Evolutionary conservation across 345 rosid genomes (phyloP).

Genomic region (Gossypium mustelinum): DNA sequence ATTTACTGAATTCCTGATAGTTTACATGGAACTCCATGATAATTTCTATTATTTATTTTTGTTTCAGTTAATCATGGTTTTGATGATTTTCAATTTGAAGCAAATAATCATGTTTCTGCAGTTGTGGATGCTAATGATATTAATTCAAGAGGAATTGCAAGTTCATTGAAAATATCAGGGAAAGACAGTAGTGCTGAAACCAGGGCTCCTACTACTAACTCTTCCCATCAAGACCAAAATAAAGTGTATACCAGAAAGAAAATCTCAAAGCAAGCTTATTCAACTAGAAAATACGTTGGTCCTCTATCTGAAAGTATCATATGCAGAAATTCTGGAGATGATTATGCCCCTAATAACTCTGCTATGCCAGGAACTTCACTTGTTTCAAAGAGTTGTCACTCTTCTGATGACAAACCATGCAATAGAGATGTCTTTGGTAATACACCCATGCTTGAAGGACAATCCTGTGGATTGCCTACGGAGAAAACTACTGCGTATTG

Average conservation of each 20-base stretch:
- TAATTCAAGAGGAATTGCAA: constrained; percentile 10
- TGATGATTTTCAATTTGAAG: constrained; percentile 6
- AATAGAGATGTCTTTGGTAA: constrained; percentile 14
- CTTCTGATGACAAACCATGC: constrained; percentile 23
- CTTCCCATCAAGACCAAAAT: constrained; percentile 24
- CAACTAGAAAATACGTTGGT: constrained; percentile 21
- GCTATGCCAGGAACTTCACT: constrained; percentile 16
- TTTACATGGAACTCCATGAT: neutral
- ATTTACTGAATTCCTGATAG: neutral
- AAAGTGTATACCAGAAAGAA: constrained; percentile 54
- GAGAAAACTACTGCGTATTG: constrained; percentile 21
- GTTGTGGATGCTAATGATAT: constrained; percentile 16
- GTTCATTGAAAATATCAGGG: constrained; percentile 17
- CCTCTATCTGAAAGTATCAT: constrained; percentile 47
- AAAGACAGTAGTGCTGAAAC: constrained; percentile 18
- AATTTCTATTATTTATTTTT: constrained; percentile 12
- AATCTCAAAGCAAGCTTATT: constrained; percentile 25
- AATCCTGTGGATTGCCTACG: constrained; percentile 19
- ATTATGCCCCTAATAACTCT: constrained; percentile 25
- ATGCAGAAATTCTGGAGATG: constrained; percentile 32
- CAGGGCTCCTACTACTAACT: constrained; percentile 19
- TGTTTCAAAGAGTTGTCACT: constrained; percentile 29
- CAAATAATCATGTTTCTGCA: constrained; percentile 4
- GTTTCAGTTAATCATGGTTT: neutral
- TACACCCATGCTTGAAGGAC: constrained; percentile 22